A percentile compares a stretch with the other conserved stretches of the same genome.
Evolutionary conservation across 306 rosid genomes (phyloP).

Genomic region (Castanopsis chinensis): DNA sequence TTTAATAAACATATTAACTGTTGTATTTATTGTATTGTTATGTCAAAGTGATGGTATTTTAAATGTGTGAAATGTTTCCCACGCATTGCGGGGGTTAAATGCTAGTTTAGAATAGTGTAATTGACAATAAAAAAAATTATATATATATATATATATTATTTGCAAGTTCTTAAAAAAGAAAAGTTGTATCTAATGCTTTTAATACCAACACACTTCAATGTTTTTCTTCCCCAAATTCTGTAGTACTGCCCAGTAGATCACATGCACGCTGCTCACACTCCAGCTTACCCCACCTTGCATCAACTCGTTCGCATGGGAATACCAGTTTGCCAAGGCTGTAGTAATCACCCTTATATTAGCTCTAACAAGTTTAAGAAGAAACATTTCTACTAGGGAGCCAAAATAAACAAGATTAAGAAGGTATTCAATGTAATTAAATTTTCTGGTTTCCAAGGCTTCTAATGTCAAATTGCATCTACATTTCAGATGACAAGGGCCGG

Average conservation of each 20-base stretch:
- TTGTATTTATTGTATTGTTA: no score
- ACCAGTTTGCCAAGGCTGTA: slow-evolving; percentile 71
- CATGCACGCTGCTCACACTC: slow-evolving; percentile 78
- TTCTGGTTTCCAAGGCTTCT: background rate
- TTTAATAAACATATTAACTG: no score
- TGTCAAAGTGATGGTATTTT: no score
- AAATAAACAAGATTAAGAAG: background rate
- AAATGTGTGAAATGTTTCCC: no score
- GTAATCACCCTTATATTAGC: background rate
- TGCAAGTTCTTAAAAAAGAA: background rate
- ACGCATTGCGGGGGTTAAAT: no score
- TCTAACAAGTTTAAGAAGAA: background rate
- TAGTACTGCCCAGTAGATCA: slow-evolving; percentile 55
- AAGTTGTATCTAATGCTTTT: background rate
- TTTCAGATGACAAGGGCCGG: background rate
- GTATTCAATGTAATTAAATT: background rate
- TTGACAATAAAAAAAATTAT: background rate
- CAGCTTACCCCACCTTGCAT: slow-evolving; percentile 94
- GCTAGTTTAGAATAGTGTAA: background rate
- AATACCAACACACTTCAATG: background rate
- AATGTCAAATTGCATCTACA: background rate
- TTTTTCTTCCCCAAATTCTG: slow-evolving; percentile 36
- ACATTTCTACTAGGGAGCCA: no score
- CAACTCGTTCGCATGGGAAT: slow-evolving; percentile 81
- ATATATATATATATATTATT: background rate